Evolutionary conservation across 495 filamentous ascomycete species (phyloP).

Genomic region (Talaromyces wortmannii): DNA sequence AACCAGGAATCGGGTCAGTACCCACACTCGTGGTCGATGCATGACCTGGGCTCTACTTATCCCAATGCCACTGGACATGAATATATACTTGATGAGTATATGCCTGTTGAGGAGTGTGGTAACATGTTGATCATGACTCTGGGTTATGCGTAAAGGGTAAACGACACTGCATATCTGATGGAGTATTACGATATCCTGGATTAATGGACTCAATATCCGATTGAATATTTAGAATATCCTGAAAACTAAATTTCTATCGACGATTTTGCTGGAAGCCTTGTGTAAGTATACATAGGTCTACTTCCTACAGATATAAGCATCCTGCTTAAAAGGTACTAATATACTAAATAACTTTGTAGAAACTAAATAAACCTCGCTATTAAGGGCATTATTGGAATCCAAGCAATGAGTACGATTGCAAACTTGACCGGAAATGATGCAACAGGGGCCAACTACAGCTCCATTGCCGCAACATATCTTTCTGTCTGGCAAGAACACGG

Average conservation of each 20-base stretch:
- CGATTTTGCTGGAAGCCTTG: conserved; percentile 73
- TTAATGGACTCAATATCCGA: conserved; percentile 39
- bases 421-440: conserved; percentile 51
- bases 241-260: conserved; percentile 57
- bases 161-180: conserved; percentile 21
- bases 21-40: conserved; percentile 47
- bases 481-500: conserved; percentile 68
- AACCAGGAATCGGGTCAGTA: conserved; percentile 66
- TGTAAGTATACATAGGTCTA: conserved; percentile 13
- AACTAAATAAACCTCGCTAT: conserved; percentile 88
- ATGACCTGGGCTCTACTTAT: conserved; percentile 28
- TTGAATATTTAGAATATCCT: conserved; percentile 33
- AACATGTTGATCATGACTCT: conserved; percentile 31
- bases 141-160: conserved; percentile 40
- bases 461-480: conserved; percentile 68
- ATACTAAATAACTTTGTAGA: conserved; percentile 14
- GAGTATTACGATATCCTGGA: conserved; percentile 22
- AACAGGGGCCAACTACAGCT: conserved; percentile 56
- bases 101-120: conserved; percentile 35
- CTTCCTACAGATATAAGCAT: neutral
- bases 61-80: conserved; percentile 37
- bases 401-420: conserved; percentile 77
- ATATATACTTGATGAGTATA: conserved; percentile 16
- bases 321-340: neutral
- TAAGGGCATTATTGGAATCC: conserved; percentile 88